phyloP scores from a whole-genome alignment of 352 stramenopile genomes.

The Phytophthora crassamura region DNA sequence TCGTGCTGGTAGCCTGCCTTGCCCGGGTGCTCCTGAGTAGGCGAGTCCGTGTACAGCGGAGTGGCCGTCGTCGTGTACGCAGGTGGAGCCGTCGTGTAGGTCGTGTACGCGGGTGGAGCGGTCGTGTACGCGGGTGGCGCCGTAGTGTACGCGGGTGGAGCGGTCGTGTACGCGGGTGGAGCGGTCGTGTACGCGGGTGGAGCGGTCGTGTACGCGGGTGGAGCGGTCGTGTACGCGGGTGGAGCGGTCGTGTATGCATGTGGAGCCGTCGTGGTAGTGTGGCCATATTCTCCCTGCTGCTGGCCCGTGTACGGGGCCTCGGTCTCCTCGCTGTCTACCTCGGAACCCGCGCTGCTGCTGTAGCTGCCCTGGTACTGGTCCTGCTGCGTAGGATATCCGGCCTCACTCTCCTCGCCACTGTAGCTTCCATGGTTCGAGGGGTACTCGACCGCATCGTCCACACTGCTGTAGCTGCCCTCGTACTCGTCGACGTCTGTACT shows the following conservation, averaged over 20 bases:
- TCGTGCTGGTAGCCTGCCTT: no score
- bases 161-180: conserved; percentile 1
- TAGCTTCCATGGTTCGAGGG: neutral
- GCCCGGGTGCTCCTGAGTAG: no score
- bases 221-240: neutral
- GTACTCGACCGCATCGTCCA: conserved; percentile 4
- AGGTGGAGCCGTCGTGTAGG: neutral
- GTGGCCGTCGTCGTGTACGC: neutral
- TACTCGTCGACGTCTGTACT: neutral
- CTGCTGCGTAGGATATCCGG: conserved; percentile 4
- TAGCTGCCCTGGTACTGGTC: conserved; percentile 20
- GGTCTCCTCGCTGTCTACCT: conserved; percentile 10
- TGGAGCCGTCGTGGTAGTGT: neutral
- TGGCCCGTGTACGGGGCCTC: conserved; percentile 5
- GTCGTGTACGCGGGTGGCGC: conserved; percentile 1
- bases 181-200: neutral
- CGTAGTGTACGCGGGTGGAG: neutral
- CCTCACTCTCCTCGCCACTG: neutral
- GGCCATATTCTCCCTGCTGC: neutral
- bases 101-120: neutral
- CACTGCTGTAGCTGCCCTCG: conserved; percentile 5
- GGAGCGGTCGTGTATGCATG: neutral
- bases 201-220: neutral
- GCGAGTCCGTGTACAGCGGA: no score
- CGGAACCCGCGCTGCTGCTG: neutral